Evolutionary conservation across 305 asterid genomes (phyloP).

Genomic region (Withania somnifera): DNA sequence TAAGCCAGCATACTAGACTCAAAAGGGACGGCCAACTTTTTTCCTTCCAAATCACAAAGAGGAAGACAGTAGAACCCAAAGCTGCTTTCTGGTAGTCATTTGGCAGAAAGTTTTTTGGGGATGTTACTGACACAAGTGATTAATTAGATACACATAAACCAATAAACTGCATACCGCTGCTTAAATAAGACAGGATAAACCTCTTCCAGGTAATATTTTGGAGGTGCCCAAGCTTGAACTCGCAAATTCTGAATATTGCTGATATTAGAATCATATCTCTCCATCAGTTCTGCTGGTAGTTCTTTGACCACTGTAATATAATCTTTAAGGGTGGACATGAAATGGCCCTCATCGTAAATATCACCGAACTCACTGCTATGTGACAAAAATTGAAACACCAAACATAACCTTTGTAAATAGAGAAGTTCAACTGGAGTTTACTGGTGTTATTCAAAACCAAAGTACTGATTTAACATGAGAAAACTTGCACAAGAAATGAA

Average conservation of each 20-base stretch:
- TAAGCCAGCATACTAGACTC: not conserved
- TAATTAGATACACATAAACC: not conserved
- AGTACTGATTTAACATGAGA: not conserved
- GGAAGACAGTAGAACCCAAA: not conserved
- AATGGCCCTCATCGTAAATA: slow-evolving; percentile 75
- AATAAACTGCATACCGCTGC: slow-evolving; percentile 34
- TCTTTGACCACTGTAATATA: slow-evolving; percentile 47
- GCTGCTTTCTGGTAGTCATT: not conserved
- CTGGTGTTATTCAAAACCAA: not conserved
- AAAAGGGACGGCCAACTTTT: not conserved
- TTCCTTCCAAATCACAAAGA: not conserved
- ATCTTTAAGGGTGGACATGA: slow-evolving; percentile 52
- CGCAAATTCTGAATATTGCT: slow-evolving; percentile 50
- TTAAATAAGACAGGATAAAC: slow-evolving; percentile 61
- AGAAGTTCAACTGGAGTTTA: not conserved
- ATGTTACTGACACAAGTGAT: not conserved
- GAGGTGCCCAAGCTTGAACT: slow-evolving; percentile 76
- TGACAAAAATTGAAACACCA: slow-evolving; percentile 6
- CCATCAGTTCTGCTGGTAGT: slow-evolving; percentile 60
- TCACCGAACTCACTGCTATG: slow-evolving; percentile 58
- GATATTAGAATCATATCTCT: slow-evolving; percentile 50
- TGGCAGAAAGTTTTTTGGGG: not conserved
- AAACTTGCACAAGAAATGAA: not conserved
- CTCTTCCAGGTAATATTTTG: slow-evolving; percentile 59
- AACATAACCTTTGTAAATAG: not conserved